Percentiles rank a stretch among this genome's conserved stretches.
phyloP scores from a whole-genome alignment of 2,329 filamentous ascomycete genomes.

The Monilinia laxa region DNA sequence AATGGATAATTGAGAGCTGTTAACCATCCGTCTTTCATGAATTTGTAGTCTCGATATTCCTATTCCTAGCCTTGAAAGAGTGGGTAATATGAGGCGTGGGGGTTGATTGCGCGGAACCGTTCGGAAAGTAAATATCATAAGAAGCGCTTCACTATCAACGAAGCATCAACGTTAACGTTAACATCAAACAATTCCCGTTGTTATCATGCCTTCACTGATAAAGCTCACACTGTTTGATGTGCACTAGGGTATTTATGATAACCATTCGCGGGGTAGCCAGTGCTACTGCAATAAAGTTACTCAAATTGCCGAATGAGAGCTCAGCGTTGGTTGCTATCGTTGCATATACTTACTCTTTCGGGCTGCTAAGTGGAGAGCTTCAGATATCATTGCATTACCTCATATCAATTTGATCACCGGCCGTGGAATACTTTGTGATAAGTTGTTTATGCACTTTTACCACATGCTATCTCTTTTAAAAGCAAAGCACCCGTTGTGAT shows the following conservation, averaged over 20 bases:
- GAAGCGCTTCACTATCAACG: neutral
- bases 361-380: constrained; percentile 12
- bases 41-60: too few relatives aligned
- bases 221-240: neutral
- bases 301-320: constrained; percentile 5
- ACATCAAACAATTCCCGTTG: neutral
- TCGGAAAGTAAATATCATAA: neutral
- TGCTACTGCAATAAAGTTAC: neutral
- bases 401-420: constrained; percentile 15
- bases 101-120: too few relatives aligned
- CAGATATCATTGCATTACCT: constrained; percentile 15
- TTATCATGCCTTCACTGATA: constrained; percentile 12
- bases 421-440: constrained; percentile 1
- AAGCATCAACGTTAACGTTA: neutral
- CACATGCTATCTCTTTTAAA: constrained; percentile 1
- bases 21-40: neutral
- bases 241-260: neutral
- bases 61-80: neutral
- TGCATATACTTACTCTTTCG: constrained; percentile 17
- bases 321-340: neutral
- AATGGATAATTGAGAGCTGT: neutral
- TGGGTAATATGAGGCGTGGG: too few relatives aligned
- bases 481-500: neutral
- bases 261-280: neutral
- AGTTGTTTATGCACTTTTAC: neutral